A percentile compares a stretch with the other conserved stretches of the same genome.
Evolutionary conservation across 768 basidiomycete genomes (phyloP).

Genomic region (Tubosaeta sp.): DNA sequence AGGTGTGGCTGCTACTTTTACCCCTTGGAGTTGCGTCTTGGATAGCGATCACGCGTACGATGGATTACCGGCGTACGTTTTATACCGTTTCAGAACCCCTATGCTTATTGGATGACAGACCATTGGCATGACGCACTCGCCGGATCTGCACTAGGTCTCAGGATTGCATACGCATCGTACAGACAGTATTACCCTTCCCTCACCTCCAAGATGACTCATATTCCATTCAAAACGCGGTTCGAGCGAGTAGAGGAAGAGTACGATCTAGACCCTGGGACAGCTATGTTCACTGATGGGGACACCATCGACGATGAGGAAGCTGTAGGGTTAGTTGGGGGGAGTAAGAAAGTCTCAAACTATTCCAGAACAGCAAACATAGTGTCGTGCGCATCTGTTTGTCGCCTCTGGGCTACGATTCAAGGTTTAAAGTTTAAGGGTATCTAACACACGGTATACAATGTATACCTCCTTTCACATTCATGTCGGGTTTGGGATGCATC

Average conservation of each 20-base stretch:
- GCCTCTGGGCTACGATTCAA: too few relatives aligned
- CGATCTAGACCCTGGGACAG: background rate
- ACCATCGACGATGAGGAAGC: constrained; percentile 12
- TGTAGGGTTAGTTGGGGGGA: constrained; percentile 15
- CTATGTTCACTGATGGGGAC: constrained; percentile 10
- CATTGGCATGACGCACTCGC: constrained; percentile 90
- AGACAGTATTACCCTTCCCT: constrained; percentile 78
- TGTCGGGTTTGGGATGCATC: too few relatives aligned
- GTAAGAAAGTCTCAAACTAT: constrained; percentile 7
- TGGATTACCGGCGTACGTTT: constrained; percentile 82
- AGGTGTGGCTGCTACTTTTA: constrained; percentile 76
- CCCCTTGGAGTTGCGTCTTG: constrained; percentile 73
- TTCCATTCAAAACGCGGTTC: constrained; percentile 68
- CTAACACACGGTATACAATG: too few relatives aligned
- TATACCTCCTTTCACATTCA: too few relatives aligned
- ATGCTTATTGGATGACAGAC: constrained; percentile 41
- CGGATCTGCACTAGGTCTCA: constrained; percentile 70
- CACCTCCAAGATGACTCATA: constrained; percentile 50
- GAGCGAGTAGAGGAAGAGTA: constrained; percentile 13
- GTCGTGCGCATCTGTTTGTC: too few relatives aligned
- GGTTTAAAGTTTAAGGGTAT: too few relatives aligned
- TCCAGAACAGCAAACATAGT: background rate
- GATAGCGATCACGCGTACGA: constrained; percentile 81
- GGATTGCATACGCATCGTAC: constrained; percentile 71
- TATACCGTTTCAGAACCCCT: background rate